phyloP scores from a whole-genome alignment of 2,329 filamentous ascomycete species.

The Monilinia laxa region DNA sequence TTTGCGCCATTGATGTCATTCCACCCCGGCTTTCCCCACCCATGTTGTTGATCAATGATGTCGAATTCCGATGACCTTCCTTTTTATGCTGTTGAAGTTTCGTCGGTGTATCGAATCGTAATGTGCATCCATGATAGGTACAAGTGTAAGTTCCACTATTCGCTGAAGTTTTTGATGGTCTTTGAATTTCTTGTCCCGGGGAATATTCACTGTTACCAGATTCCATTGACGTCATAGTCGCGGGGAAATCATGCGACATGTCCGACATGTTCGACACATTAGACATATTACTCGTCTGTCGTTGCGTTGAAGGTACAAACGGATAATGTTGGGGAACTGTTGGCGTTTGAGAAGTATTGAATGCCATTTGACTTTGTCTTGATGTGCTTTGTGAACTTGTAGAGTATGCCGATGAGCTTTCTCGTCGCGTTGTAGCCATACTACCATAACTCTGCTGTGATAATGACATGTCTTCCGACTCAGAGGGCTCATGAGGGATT shows the following conservation, averaged over 20 bases:
- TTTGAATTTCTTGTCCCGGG: slow-evolving; percentile 37
- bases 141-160: slow-evolving; percentile 93
- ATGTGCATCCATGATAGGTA: slow-evolving; percentile 86
- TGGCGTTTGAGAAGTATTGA: slow-evolving; percentile 45
- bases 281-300: slow-evolving; percentile 31
- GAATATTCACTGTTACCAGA: slow-evolving; percentile 43
- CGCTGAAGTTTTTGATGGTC: slow-evolving; percentile 64
- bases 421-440: slow-evolving; percentile 44
- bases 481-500: slow-evolving; percentile 35
- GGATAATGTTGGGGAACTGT: slow-evolving; percentile 39
- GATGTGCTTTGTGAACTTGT: slow-evolving; percentile 37
- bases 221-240: slow-evolving; percentile 44
- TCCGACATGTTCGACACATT: slow-evolving; percentile 36
- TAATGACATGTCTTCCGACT: slow-evolving; percentile 38
- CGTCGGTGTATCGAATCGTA: slow-evolving; percentile 83
- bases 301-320: slow-evolving; percentile 35
- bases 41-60: slow-evolving; percentile 46
- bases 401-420: slow-evolving; percentile 41
- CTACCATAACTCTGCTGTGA: slow-evolving; percentile 46
- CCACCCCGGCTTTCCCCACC: slow-evolving; percentile 33
- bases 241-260: slow-evolving; percentile 37
- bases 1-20: slow-evolving; percentile 52
- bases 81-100: slow-evolving; percentile 94
- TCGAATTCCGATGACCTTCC: slow-evolving; percentile 76
- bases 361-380: slow-evolving; percentile 45